Base-by-base conservation (phyloP, 2,329 filamentous ascomycete genomes). In the Hymenoscyphus linearis region DNA sequence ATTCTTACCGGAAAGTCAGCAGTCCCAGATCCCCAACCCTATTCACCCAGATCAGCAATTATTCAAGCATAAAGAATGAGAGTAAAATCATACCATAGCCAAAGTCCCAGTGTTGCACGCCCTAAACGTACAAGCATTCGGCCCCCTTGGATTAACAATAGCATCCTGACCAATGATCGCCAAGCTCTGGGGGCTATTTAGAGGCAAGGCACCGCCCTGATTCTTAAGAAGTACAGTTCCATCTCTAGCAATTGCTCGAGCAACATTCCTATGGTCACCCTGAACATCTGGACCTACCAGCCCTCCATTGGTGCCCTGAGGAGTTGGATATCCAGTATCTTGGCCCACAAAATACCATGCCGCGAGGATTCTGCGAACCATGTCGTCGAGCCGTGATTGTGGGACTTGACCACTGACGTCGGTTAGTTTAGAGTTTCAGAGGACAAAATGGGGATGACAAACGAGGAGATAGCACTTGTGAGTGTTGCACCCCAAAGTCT, bases 181-280 rank as follows among this genome's bases (percentile, higher is more conserved):
- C 10, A 87, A 78, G 66, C 78, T 79, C 65, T 77, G 60, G 65
- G 80, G 80, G 59, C 76, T 78, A 58, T 79, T 78, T 7, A 89
- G 75, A 0, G 87, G 87, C 0, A 90, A 75, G 7, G 80, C 76
- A 26, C 74, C 76, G 54, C 71, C 78, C 2, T 77, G 76, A 71
- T 91, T 91, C 77, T 89, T 89, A 59, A 91, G 77, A n/a, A 91
- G 73, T 1, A 88, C 84, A 60, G 82, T 86, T 9, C 83, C 79
- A 67, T 85, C 80, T 59, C 83, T 72, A 9, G 80, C 79, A 44
- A 84, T 71, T 7, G 80, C 76, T 54, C 82, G 74, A 18, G 88
- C 83, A 66, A 90, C 85, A 44, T 83, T 80, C 68, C 84, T 85
- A 71, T 89, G 82, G 66, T 83, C 76, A 64, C 83, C 80, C 64